Percentiles rank a stretch among this genome's conserved stretches.
Conservation (phyloP, 177 flowering plant species). For the Vitis hybrid region DNA sequence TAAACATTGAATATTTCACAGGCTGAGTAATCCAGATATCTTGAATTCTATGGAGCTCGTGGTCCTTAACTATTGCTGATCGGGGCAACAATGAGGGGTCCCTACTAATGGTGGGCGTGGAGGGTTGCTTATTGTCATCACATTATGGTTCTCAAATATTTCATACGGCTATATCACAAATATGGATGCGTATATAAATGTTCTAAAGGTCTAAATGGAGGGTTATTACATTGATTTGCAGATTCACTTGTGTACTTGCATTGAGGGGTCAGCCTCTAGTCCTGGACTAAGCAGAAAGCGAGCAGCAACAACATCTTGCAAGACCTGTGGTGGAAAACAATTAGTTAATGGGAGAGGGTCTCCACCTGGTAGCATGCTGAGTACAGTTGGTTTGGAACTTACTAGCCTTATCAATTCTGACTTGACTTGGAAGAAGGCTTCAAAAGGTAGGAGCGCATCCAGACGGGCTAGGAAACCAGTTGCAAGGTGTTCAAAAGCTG, state of each 20-base stretch:
- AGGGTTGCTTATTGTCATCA: background rate
- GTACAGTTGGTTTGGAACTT: slow-evolving; percentile 43
- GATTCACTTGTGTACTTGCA: slow-evolving; percentile 33
- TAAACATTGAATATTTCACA: background rate
- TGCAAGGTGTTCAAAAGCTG: slow-evolving; percentile 18
- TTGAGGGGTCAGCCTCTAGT: slow-evolving; percentile 29
- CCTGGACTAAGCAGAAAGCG: slow-evolving; percentile 16
- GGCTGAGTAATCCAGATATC: background rate
- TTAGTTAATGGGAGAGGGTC: slow-evolving; percentile 36
- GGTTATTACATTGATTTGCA: slow-evolving; percentile 16
- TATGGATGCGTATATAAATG: background rate
- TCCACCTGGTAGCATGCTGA: slow-evolving; percentile 35
- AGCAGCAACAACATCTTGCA: slow-evolving; percentile 24
- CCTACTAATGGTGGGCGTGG: background rate
- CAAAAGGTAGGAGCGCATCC: slow-evolving; percentile 39
- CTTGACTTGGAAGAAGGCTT: slow-evolving; percentile 46
- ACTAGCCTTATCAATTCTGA: slow-evolving; percentile 35
- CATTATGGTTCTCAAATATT: background rate
- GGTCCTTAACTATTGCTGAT: background rate
- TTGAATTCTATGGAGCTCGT: background rate
- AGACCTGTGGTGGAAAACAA: slow-evolving; percentile 31
- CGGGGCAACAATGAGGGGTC: background rate
- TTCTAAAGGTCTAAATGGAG: slow-evolving; percentile 5
- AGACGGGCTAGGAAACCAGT: slow-evolving; percentile 41
- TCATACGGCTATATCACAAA: background rate